Base-by-base conservation (phyloP, 768 basidiomycete species). In the Mycena rebaudengoi region DNA sequence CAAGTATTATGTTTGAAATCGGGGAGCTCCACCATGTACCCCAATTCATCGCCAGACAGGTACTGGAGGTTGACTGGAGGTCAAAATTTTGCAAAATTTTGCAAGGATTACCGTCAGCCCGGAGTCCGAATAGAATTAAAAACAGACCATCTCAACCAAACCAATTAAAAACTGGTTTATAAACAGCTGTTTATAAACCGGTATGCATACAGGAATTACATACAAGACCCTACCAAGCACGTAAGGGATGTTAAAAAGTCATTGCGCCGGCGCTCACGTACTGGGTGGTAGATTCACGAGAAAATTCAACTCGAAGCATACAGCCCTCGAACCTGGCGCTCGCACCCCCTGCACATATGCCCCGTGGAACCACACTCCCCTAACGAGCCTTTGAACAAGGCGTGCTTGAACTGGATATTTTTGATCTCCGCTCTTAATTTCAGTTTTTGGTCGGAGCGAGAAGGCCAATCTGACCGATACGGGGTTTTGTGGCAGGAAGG, bases 391-490 rank as follows among this genome's bases (percentile, higher is more conserved):
- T 75, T 81, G 61, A 91, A 87, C 37, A 85, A 79, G 71, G 76
- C 80, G 40, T 85, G 83, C 46, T 79, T 96, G 28, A 80, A 95
- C 77, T 96, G 94, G 94, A 90, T 96, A 61, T 96, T 96, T 76
- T 85, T 93, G 63, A 89, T 96, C 40, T 95, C 91, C 3, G 85
- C 89, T 16, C 84, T 94, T 51, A 97, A 95, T 75, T 97, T 94
- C 75, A 92, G 86, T 70, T 97, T 94, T 75, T 96, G 96, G 95
- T 94, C 91, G 0, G 88, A 90, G 71, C 82, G 76, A 40, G 87
- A 90, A 64, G 86, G 87, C 0, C 75, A 67, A 6, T 67, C 79
- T 4, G 87, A 85, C 32, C 83, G 92, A 26, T 97, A 88, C 71
- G 92, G 91, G 21, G 88, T 96, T 3, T 83, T 89, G 69, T 96